Evolutionary conservation across 257 asterid species (phyloP).

Genomic region (Gardenia jasminoides): DNA sequence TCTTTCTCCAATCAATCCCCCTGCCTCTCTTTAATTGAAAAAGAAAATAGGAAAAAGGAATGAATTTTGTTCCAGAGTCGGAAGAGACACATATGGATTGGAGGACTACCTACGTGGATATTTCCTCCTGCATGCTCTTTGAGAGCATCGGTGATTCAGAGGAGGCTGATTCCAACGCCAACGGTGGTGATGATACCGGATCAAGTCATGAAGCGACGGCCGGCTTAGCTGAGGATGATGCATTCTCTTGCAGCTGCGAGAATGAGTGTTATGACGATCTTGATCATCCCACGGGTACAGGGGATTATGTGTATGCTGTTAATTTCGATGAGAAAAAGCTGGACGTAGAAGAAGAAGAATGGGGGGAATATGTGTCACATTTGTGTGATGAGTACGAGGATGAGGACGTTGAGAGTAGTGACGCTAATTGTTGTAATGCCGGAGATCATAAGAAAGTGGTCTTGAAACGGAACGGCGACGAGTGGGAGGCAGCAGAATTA

Average conservation of each 20-base stretch:
- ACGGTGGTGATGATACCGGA: too few relatives aligned
- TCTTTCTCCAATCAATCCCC: neutral
- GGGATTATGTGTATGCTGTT: neutral
- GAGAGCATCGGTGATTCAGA: conserved; percentile 32
- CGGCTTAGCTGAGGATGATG: conserved; percentile 20
- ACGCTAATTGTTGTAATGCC: too few relatives aligned
- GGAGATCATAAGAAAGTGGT: neutral
- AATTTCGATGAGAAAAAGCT: neutral
- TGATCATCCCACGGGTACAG: neutral
- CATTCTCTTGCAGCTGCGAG: conserved; percentile 28
- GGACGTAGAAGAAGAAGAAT: neutral
- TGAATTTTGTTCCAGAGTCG: neutral
- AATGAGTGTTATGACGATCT: neutral
- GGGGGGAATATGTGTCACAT: neutral
- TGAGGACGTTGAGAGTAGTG: conserved; percentile 5
- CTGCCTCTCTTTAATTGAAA: too few relatives aligned
- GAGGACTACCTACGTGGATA: conserved; percentile 10
- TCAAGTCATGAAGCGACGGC: neutral
- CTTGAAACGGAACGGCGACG: neutral
- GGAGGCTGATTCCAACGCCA: conserved; percentile 13
- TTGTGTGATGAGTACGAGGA: conserved; percentile 3
- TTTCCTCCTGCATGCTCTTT: conserved; percentile 26
- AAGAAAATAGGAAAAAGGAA: too few relatives aligned
- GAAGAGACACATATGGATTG: neutral
- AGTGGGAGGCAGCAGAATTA: neutral